Conservation (phyloP, 306 rosid species). For the Cyamopsis tetragonoloba region DNA sequence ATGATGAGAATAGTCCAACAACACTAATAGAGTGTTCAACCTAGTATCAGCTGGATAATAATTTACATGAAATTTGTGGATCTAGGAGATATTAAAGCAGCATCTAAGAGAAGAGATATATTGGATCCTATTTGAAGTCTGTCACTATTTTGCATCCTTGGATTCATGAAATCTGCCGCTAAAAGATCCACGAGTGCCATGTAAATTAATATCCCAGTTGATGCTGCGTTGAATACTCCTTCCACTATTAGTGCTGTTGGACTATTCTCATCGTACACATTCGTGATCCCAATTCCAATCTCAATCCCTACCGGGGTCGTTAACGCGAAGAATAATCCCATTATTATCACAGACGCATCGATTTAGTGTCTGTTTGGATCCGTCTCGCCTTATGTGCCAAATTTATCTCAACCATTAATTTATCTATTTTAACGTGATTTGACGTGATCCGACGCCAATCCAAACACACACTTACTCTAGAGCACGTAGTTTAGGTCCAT, state of each 20-base stretch:
- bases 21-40: slow-evolving; percentile 45
- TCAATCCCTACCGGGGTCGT: slow-evolving; percentile 59
- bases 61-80: slow-evolving; percentile 62
- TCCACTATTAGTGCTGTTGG: slow-evolving; percentile 45
- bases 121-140: slow-evolving; percentile 7
- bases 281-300: slow-evolving; percentile 46
- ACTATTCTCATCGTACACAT: slow-evolving; percentile 40
- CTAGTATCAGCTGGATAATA: slow-evolving; percentile 57
- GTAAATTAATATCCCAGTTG: slow-evolving; percentile 58
- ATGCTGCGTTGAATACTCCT: slow-evolving; percentile 54
- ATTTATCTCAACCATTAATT: no score
- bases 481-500: no score
- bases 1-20: slow-evolving; percentile 41
- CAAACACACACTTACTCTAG: no score
- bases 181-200: slow-evolving; percentile 55
- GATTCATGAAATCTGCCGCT: slow-evolving; percentile 33
- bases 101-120: slow-evolving; percentile 18
- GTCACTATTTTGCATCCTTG: slow-evolving; percentile 23
- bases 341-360: slow-evolving; percentile 10
- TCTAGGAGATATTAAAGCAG: slow-evolving; percentile 32
- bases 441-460: no score
- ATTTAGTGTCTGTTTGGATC: no score
- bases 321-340: slow-evolving; percentile 52
- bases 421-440: no score
- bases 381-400: no score